These are phyloP conservation scores for Pseudotsuga menziesii DNA, from an alignment of 75 land plant genomes.

Conservation along the genomic window DNA sequence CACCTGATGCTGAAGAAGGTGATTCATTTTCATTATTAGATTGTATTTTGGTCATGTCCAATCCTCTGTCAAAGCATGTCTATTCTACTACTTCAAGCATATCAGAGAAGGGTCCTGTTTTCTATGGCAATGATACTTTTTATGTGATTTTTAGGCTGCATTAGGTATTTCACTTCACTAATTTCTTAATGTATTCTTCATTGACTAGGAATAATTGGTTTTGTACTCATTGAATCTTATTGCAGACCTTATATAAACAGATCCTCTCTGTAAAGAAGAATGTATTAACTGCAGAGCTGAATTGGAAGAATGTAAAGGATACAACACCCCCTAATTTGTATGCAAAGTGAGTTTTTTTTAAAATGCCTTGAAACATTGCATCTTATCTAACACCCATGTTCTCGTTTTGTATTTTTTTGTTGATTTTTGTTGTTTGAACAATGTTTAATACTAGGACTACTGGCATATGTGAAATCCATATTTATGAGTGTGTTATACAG, in stretches of 20 bases:
- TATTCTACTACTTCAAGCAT: neutral
- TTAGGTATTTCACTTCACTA: slow-evolving; percentile 33
- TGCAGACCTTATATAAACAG: slow-evolving; percentile 77
- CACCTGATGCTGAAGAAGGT: slow-evolving; percentile 60
- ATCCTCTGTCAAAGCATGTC: neutral
- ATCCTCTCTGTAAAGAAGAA: slow-evolving; percentile 74
- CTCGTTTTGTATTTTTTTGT: neutral
- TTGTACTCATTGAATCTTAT: neutral
- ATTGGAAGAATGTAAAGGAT: slow-evolving; percentile 60
- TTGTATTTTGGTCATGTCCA: neutral
- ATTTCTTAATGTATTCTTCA: slow-evolving; percentile 74
- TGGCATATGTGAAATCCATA: slow-evolving; percentile 24
- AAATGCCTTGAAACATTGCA: neutral
- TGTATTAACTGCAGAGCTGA: slow-evolving; percentile 66
- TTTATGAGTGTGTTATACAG: slow-evolving; percentile 70
- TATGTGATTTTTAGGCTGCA: slow-evolving; percentile 25
- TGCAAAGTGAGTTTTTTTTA: slow-evolving; percentile 43
- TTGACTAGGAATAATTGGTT: slow-evolving; percentile 29
- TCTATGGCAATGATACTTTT: slow-evolving; percentile 22
- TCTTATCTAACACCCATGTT: neutral
- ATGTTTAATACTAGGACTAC: no score
- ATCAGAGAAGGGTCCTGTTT: slow-evolving; percentile 1
- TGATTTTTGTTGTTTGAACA: no score
- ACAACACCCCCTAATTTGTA: slow-evolving; percentile 51
- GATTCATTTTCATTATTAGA: slow-evolving; percentile 26